Evolutionary conservation across 2,329 filamentous ascomycete species (phyloP).

Genomic region (Domatiomyces globalis): DNA sequence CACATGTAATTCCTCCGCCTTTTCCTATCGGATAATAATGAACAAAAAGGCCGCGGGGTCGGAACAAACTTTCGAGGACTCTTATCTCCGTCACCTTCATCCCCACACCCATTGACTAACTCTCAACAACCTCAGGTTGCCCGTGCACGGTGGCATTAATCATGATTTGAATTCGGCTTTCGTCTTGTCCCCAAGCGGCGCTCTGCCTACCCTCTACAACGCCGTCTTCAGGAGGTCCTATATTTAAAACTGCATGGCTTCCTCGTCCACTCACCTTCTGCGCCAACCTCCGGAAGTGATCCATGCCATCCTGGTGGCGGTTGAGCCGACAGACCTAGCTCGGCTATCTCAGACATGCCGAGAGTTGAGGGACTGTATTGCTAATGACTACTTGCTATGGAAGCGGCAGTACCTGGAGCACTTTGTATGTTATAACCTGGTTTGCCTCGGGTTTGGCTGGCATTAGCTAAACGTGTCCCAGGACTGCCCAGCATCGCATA

Average conservation of each 20-base stretch:
- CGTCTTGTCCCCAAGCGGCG: too few relatives aligned
- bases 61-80: not conserved
- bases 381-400: constrained; percentile 45
- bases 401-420: constrained; percentile 46
- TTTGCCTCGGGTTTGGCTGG: not conserved
- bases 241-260: not conserved
- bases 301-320: constrained; percentile 44
- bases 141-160: too few relatives aligned
- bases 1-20: not conserved
- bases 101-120: not conserved
- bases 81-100: not conserved
- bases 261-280: constrained; percentile 6
- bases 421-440: constrained; percentile 32
- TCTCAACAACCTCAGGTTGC: not conserved
- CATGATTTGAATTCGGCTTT: too few relatives aligned
- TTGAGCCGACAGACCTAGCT: constrained; percentile 44
- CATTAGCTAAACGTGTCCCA: constrained; percentile 7
- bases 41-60: too few relatives aligned
- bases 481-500: constrained; percentile 9
- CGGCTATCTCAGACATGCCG: constrained; percentile 39
- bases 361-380: constrained; percentile 40
- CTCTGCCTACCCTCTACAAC: not conserved
- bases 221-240: not conserved
- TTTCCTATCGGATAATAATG: too few relatives aligned
- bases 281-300: constrained; percentile 48